phyloP scores from a whole-genome alignment of 2,329 filamentous ascomycete species.

The Raffaelea albimanens region DNA sequence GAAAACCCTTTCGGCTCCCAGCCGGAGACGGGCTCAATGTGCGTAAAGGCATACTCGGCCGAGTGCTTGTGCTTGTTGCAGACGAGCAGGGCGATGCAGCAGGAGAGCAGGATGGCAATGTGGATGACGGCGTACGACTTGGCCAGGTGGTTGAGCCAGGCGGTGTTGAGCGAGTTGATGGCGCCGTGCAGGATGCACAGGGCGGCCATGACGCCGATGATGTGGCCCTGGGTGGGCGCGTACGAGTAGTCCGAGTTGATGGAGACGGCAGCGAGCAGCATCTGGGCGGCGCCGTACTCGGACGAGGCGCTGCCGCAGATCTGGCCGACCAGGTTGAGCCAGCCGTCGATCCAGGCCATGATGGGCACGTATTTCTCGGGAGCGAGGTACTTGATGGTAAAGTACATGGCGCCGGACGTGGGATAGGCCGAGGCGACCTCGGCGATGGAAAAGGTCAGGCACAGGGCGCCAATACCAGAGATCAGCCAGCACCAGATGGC shows the following conservation, averaged over 20 bases:
- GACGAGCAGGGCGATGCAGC: conserved; percentile 39
- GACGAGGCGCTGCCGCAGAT: conserved; percentile 44
- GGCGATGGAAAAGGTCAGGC: conserved; percentile 42
- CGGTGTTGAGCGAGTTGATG: conserved; percentile 46
- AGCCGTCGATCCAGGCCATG: conserved; percentile 38
- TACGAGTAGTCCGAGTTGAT: conserved; percentile 39
- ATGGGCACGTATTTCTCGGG: conserved; percentile 36
- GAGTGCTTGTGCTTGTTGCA: conserved; percentile 40
- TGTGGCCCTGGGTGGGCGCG: conserved; percentile 32
- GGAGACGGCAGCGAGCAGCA: conserved; percentile 45
- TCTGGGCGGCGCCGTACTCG: conserved; percentile 46
- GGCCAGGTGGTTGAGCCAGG: conserved; percentile 49
- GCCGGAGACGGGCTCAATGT: conserved; percentile 39
- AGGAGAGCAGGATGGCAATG: conserved; percentile 39
- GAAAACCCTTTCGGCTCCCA: conserved; percentile 46
- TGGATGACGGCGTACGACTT: conserved; percentile 50
- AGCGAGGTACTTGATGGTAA: conserved; percentile 44
- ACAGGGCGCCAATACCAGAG: conserved; percentile 45
- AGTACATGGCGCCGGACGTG: conserved; percentile 39
- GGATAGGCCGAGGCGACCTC: conserved; percentile 50
- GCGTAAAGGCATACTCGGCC: conserved; percentile 44
- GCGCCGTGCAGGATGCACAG: conserved; percentile 40
- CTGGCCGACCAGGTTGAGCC: conserved; percentile 43
- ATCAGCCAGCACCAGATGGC: conserved; percentile 52
- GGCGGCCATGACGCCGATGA: conserved; percentile 46